Base-by-base conservation (phyloP, 495 filamentous ascomycete genomes). In the Penicillium turbatum region DNA sequence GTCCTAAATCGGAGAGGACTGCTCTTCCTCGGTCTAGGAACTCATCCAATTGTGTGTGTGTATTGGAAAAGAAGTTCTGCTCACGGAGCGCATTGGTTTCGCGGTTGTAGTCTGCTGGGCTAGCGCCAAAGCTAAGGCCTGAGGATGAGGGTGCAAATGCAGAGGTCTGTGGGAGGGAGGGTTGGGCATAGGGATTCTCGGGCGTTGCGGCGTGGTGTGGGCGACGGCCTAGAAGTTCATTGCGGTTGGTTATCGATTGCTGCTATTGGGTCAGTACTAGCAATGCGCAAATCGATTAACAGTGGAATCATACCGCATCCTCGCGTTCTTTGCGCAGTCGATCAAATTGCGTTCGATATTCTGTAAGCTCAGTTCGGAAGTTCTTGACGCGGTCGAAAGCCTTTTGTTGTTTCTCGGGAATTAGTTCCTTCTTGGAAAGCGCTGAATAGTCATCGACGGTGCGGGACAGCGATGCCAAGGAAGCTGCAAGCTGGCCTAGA, bases 361-460 rank as follows among this genome's bases (percentile, higher is more conserved):
- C 89, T 24, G 78, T 60, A 0, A 99, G 79, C 56, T 97, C 92
- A 31, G 76, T 68, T 48, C 89, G 86, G 70, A 99, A 99, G 61
- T 84, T 90, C 72, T 85, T 86, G 40, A 95, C 79, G 21, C 93
- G 82, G 64, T 92, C 89, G 53, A 82, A 76, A 3, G 93, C 95
- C 65, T 99, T 97, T 60, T 92, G 84, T 65, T 95, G 86, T 68
- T 96, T 97, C 30, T 84, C 81, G 0, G 85, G 80, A 51, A 92
- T 88, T 43, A 93, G 80, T 71, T 99, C 93, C 53, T 87, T 86
- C 64, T 90, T 89, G 1, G 92, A 87, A 32, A 95, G 82, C 19
- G 80, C 77, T 41, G 86, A 82, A 76, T 99, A 99, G 64, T 96
- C 89, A 74, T 97, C 93, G 44, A 99, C 79, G 0, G 93, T 97